Evolutionary conservation across 257 asterid species (phyloP).

Genomic region (Catharanthus roseus): DNA sequence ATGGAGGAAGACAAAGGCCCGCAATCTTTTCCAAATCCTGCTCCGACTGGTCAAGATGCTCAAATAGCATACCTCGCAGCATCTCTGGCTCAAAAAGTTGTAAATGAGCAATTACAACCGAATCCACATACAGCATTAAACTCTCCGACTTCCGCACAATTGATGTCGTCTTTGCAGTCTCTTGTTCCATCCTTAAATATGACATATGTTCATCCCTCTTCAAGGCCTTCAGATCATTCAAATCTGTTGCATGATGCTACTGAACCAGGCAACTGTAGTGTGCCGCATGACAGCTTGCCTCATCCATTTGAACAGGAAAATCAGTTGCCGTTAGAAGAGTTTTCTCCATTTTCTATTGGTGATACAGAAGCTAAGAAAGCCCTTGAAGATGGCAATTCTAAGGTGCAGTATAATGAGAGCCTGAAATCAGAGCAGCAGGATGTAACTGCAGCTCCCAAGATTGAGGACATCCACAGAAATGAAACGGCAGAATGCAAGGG

Average conservation of each 20-base stretch:
- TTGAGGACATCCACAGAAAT: not conserved
- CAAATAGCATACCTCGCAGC: conserved; percentile 25
- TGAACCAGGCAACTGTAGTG: conserved; percentile 25
- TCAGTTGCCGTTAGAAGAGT: conserved; percentile 28
- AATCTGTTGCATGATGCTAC: conserved; percentile 28
- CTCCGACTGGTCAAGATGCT: conserved; percentile 35
- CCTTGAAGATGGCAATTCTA: conserved; percentile 17
- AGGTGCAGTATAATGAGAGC: conserved; percentile 24
- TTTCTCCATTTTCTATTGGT: conserved; percentile 27
- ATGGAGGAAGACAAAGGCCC: conserved; percentile 30
- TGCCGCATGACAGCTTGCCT: conserved; percentile 18
- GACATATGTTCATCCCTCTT: conserved; percentile 21
- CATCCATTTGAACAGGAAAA: conserved; percentile 28
- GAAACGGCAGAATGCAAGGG: conserved; percentile 25
- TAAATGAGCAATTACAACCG: conserved; percentile 33
- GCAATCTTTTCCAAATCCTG: conserved; percentile 27
- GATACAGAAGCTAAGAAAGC: conserved; percentile 22
- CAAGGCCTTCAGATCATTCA: conserved; percentile 25
- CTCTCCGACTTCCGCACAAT: conserved; percentile 24
- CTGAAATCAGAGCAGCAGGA: conserved; percentile 20
- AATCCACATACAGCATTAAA: conserved; percentile 29
- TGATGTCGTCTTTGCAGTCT: conserved; percentile 21
- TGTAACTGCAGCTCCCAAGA: conserved; percentile 2
- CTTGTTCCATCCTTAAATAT: conserved; percentile 23
- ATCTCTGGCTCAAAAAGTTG: conserved; percentile 36